Base-by-base conservation (phyloP, 345 rosid genomes). In the Linum trigynum region DNA sequence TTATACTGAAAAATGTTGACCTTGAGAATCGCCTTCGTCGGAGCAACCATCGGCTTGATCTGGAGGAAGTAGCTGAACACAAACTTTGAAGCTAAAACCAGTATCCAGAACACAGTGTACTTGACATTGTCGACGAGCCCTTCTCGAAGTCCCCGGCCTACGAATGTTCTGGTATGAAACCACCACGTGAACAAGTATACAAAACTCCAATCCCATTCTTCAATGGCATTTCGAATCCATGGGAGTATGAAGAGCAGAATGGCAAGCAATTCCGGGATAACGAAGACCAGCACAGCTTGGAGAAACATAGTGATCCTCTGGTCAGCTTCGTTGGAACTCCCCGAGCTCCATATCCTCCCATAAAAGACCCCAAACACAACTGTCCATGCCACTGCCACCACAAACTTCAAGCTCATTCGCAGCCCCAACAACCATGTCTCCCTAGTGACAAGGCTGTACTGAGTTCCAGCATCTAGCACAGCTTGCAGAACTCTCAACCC, bases 191-290 rank as follows among this genome's bases (percentile, higher is more conserved):
- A 61, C 55, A 80, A 58, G 68, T 83, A 83, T 53, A 78, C 73
- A 39, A 81, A 73, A 72, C 78, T 78, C 99, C 99, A 94, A 62
- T 92, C 84, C 57, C 83, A 83, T 76, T 74, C 88, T 83, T 92
- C 98, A 32, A 92, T 72, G 69, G 90, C 86, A 69, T 92, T 92
- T 80, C 96, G 80, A 38, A 92, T 75, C 97, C 96, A 92, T 17
- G 98, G 98, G 66, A 92, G 48, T 35, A 92, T 14, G 77, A 92
- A 85, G 68, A 92, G 72, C 43, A 77, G 89, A 78, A 88, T 15
- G 8, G 98, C 98, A 81, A 92, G 67, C 37, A 90, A 53, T 73
- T 92, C 98, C 0, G 98, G 97, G 65, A 81, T 45, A 53, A 86
- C 66, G 72, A 86, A 94, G 62, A 77, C 85, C 69, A 63, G 74